A percentile compares a stretch with the other conserved stretches of the same genome.
Evolutionary conservation across 192 early-diverging fungal species (phyloP).

Genomic region (Mortierella antarctica): DNA sequence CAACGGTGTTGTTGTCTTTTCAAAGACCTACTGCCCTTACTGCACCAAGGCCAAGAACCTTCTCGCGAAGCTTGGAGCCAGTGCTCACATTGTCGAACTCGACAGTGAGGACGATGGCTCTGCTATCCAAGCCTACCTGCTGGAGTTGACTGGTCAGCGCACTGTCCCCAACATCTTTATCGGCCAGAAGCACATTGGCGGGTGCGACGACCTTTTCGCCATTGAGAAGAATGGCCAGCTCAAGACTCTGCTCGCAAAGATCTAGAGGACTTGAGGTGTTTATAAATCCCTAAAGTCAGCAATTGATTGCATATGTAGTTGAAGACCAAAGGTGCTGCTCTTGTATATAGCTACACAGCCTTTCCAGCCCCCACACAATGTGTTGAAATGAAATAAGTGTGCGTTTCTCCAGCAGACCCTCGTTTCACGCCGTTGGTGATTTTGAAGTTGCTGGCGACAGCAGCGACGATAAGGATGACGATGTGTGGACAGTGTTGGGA

Average conservation of each 20-base stretch:
- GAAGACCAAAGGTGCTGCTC: no score
- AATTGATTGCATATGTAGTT: not conserved
- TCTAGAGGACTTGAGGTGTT: constrained; percentile 8
- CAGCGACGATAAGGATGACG: no score
- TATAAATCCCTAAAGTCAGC: not conserved
- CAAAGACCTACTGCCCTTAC: constrained; percentile 81
- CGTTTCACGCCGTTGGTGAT: no score
- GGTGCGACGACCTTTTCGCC: constrained; percentile 63
- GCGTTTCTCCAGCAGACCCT: no score
- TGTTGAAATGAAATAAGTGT: no score
- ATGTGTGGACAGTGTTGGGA: no score
- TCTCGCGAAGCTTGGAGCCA: constrained; percentile 49
- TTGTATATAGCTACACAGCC: no score
- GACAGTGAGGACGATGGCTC: constrained; percentile 58
- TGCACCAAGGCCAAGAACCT: constrained; percentile 65
- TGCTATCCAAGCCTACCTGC: constrained; percentile 71
- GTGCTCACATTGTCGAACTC: constrained; percentile 64
- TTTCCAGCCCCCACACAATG: no score
- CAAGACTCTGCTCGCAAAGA: constrained; percentile 56
- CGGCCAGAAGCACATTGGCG: constrained; percentile 73
- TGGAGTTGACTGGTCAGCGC: constrained; percentile 67
- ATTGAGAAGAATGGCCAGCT: constrained; percentile 59
- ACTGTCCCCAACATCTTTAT: constrained; percentile 84
- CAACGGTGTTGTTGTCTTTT: constrained; percentile 76
- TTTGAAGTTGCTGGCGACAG: no score